Evolutionary conservation across 495 filamentous ascomycete species (phyloP).

Genomic region (Aspergillus incahuasiensis): DNA sequence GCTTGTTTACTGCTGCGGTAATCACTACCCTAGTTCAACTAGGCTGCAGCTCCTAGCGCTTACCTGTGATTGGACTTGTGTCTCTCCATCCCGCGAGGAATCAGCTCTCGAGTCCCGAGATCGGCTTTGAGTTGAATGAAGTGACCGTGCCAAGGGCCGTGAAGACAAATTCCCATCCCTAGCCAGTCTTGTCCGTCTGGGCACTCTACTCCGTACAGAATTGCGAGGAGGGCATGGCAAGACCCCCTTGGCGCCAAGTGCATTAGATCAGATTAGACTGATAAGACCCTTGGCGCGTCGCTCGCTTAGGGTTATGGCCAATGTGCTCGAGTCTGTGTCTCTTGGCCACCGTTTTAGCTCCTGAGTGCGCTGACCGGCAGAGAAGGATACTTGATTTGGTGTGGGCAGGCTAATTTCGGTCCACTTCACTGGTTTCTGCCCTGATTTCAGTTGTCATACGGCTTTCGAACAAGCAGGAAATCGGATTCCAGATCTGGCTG

Average conservation of each 20-base stretch:
- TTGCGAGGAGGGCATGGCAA: neutral
- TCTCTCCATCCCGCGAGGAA: neutral
- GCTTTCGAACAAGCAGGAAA: no score
- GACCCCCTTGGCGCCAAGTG: neutral
- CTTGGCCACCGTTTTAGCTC: neutral
- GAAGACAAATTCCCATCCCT: neutral
- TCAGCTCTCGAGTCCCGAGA: no score
- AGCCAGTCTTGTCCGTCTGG: neutral
- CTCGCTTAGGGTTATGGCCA: neutral
- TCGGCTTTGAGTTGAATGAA: no score
- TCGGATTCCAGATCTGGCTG: neutral
- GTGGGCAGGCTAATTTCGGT: neutral
- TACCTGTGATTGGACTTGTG: neutral
- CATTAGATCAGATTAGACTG: constrained; percentile 3
- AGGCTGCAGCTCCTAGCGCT: neutral
- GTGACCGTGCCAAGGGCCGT: neutral
- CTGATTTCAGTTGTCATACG: neutral
- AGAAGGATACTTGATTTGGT: neutral
- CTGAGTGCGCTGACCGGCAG: neutral
- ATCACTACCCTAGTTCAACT: neutral
- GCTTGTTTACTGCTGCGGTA: neutral
- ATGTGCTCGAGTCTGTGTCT: neutral
- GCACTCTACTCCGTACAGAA: neutral
- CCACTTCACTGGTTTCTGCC: neutral
- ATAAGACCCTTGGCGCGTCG: neutral